These are phyloP conservation scores for Gillenia trifoliata DNA, from an alignment of 306 rosid species.

Conservation along the genomic window DNA sequence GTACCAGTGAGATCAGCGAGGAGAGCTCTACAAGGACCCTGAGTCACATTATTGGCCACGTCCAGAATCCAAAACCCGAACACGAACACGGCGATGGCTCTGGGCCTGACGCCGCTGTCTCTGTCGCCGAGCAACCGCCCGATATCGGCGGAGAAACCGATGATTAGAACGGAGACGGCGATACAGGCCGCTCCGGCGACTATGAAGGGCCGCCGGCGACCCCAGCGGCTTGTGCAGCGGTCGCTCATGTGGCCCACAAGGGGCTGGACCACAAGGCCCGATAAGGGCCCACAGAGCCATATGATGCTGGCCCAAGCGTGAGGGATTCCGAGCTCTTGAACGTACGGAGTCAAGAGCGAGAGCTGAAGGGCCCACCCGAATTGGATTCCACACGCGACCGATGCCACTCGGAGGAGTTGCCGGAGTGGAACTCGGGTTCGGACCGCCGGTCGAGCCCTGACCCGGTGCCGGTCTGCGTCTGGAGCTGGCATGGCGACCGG, in stretches of 20 bases:
- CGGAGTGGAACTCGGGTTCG: constrained; percentile 42
- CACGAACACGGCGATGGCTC: constrained; percentile 58
- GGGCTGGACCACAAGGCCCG: constrained; percentile 83
- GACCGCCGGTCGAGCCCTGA: constrained; percentile 27
- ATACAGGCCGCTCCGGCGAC: constrained; percentile 54
- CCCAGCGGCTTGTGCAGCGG: constrained; percentile 68
- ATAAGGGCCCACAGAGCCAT: constrained; percentile 91
- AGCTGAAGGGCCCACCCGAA: constrained; percentile 98
- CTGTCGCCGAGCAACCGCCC: constrained; percentile 76
- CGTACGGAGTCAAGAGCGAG: constrained; percentile 80
- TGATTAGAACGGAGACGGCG: constrained; percentile 46
- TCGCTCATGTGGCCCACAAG: constrained; percentile 81
- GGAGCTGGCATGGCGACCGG: constrained; percentile 37
- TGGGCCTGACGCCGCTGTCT: constrained; percentile 30
- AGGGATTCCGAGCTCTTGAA: constrained; percentile 92
- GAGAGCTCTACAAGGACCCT: constrained; percentile 84
- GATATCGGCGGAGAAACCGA: constrained; percentile 78
- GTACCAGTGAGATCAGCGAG: constrained; percentile 91
- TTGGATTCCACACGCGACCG: constrained; percentile 86
- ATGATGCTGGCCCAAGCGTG: constrained; percentile 91
- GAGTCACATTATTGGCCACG: constrained; percentile 72
- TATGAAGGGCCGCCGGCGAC: constrained; percentile 89
- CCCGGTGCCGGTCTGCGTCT: constrained; percentile 37
- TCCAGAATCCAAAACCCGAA: constrained; percentile 88
- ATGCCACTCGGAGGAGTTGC: constrained; percentile 58